These are phyloP conservation scores for Penicillium robsamsonii DNA, from an alignment of 495 filamentous ascomycete genomes.

Conservation along the genomic window DNA sequence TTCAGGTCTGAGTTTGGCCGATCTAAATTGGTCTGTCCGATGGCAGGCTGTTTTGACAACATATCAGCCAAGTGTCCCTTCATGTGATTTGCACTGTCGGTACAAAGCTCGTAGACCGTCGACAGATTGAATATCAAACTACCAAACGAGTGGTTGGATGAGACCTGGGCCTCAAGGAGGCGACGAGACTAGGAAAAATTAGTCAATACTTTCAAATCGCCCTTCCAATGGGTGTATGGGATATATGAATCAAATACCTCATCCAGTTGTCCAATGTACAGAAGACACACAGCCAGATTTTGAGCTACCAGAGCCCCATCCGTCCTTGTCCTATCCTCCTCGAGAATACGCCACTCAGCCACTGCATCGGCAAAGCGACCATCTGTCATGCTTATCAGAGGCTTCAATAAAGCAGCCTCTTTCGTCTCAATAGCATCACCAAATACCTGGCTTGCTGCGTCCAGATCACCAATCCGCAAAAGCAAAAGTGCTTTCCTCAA, in stretches of 20 bases:
- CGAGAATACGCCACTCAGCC: constrained; percentile 59
- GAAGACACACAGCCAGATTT: constrained; percentile 76
- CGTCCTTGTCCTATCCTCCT: constrained; percentile 29
- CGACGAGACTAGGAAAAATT: constrained; percentile 45
- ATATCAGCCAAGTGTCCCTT: constrained; percentile 70
- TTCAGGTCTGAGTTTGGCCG: constrained; percentile 75
- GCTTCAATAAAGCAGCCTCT: constrained; percentile 47
- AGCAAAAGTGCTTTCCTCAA: constrained; percentile 62
- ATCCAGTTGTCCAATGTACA: constrained; percentile 74
- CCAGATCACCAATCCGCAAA: constrained; percentile 72
- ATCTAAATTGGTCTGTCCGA: constrained; percentile 60
- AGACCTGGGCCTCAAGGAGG: constrained; percentile 62
- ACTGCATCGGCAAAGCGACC: constrained; percentile 65
- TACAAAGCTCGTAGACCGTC: constrained; percentile 90
- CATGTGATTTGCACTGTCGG: constrained; percentile 64
- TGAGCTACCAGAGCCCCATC: constrained; percentile 58
- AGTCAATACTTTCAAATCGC: constrained; percentile 13
- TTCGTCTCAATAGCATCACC: constrained; percentile 21
- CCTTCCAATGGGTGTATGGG: background rate
- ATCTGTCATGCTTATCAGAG: constrained; percentile 75
- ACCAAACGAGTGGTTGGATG: constrained; percentile 60
- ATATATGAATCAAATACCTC: constrained; percentile 55
- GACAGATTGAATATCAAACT: constrained; percentile 83
- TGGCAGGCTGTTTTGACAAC: constrained; percentile 53
- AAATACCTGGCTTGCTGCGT: constrained; percentile 56